Conservation (phyloP, 2,329 filamentous ascomycete genomes). For the Neoascochyta sp. region DNA sequence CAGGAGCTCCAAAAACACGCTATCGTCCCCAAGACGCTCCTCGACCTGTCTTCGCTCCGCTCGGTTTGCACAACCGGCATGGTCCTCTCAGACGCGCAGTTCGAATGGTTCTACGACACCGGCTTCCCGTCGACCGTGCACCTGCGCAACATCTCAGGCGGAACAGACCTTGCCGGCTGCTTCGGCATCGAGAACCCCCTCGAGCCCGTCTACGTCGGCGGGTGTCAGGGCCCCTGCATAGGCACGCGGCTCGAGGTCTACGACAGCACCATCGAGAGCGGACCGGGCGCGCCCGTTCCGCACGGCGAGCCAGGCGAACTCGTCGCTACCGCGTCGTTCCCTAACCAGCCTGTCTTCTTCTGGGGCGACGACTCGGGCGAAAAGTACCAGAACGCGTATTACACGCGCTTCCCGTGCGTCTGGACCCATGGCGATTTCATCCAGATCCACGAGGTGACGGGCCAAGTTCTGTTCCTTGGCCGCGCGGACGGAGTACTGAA, state of each 20-base stretch:
- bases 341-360: slow-evolving; percentile 63
- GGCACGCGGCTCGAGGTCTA: slow-evolving; percentile 58
- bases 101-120: slow-evolving; percentile 74
- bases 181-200: slow-evolving; percentile 64
- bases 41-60: slow-evolving; percentile 59
- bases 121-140: slow-evolving; percentile 67
- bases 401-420: slow-evolving; percentile 52
- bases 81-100: slow-evolving; percentile 72
- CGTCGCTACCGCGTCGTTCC: slow-evolving; percentile 66
- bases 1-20: slow-evolving; percentile 65
- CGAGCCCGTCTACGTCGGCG: slow-evolving; percentile 60
- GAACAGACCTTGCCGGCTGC: slow-evolving; percentile 70
- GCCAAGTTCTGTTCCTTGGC: slow-evolving; percentile 63
- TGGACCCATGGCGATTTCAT: slow-evolving; percentile 86
- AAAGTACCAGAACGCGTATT: slow-evolving; percentile 48
- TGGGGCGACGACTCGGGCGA: slow-evolving; percentile 44
- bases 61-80: slow-evolving; percentile 72
- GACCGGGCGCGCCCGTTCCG: slow-evolving; percentile 51
- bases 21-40: slow-evolving; percentile 59
- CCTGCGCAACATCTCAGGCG: slow-evolving; percentile 70
- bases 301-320: slow-evolving; percentile 70
- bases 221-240: slow-evolving; percentile 52
- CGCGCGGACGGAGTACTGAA: slow-evolving; percentile 76
- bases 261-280: slow-evolving; percentile 51
- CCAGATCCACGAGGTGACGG: slow-evolving; percentile 63